Conservation (phyloP, 192 early-diverging fungal genomes). For the Pilobolus umbonatus region DNA sequence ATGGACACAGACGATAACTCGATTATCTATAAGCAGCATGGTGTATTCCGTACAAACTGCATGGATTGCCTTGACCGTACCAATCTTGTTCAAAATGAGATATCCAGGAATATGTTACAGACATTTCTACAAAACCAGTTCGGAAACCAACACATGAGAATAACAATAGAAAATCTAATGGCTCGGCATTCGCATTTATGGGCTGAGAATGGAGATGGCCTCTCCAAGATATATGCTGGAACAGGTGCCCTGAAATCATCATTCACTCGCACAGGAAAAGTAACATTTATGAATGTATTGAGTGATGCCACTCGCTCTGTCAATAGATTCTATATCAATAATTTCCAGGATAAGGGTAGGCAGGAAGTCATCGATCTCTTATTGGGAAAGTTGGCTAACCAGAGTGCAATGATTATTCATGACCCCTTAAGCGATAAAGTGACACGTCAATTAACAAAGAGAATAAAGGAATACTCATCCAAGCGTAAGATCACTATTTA, state of each 20-base stretch:
- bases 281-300: constrained; percentile 74
- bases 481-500: constrained; percentile 58
- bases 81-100: constrained; percentile 91
- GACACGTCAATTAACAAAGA: constrained; percentile 25
- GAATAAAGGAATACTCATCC: constrained; percentile 60
- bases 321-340: constrained; percentile 92
- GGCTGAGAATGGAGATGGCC: constrained; percentile 86
- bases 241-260: constrained; percentile 93
- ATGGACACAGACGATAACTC: constrained; percentile 52
- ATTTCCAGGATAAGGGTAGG: constrained; percentile 90
- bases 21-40: constrained; percentile 66
- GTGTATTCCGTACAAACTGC: constrained; percentile 93
- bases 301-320: constrained; percentile 92
- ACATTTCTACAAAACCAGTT: constrained; percentile 39
- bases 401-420: constrained; percentile 40
- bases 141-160: constrained; percentile 19
- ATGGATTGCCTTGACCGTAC: constrained; percentile 99
- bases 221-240: constrained; percentile 93
- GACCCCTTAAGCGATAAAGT: constrained; percentile 52
- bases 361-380: constrained; percentile 92
- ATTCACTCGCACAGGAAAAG: constrained; percentile 85
- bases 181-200: constrained; percentile 60
- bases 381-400: constrained; percentile 54
- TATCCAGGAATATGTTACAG: constrained; percentile 51
- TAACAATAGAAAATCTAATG: constrained; percentile 24